phyloP scores from a whole-genome alignment of 768 basidiomycete genomes.

The Lepiota subincarnata region DNA sequence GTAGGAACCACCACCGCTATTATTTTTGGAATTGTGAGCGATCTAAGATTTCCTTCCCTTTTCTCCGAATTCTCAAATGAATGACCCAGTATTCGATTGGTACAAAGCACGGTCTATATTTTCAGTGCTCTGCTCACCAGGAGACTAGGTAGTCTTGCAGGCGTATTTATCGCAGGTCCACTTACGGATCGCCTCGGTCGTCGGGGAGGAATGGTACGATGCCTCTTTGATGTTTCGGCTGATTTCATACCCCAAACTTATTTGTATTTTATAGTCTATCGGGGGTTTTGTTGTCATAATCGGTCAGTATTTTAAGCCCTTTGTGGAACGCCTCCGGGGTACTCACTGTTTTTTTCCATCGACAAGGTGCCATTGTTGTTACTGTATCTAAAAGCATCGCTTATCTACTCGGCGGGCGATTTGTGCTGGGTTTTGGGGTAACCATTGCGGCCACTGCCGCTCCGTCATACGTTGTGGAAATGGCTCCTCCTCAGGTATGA shows the following conservation, averaged over 20 bases:
- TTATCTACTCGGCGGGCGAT: conserved; percentile 50
- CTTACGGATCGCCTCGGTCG: conserved; percentile 38
- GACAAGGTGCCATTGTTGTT: conserved; percentile 38
- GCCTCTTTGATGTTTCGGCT: neutral
- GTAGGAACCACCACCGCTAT: conserved; percentile 40
- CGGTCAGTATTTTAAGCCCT: conserved; percentile 19
- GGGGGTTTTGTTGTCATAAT: conserved; percentile 37
- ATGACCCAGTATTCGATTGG: conserved; percentile 37
- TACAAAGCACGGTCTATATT: conserved; percentile 11
- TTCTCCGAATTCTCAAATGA: neutral
- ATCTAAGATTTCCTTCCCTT: neutral
- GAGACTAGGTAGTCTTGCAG: conserved; percentile 22
- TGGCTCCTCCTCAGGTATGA: conserved; percentile 50
- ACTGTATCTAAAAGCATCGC: conserved; percentile 37
- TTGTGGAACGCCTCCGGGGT: neutral
- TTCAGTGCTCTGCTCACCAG: neutral
- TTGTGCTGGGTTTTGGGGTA: conserved; percentile 52
- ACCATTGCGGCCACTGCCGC: conserved; percentile 41
- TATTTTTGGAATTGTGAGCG: conserved; percentile 41
- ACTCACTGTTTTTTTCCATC: neutral
- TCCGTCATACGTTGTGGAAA: conserved; percentile 51
- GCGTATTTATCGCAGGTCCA: conserved; percentile 38
- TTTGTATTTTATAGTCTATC: conserved; percentile 23
- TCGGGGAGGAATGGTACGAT: conserved; percentile 38
- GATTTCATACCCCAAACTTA: neutral